Evolutionary conservation across 2,329 filamentous ascomycete genomes (phyloP).

Genomic region (Cercospora citrullina): DNA sequence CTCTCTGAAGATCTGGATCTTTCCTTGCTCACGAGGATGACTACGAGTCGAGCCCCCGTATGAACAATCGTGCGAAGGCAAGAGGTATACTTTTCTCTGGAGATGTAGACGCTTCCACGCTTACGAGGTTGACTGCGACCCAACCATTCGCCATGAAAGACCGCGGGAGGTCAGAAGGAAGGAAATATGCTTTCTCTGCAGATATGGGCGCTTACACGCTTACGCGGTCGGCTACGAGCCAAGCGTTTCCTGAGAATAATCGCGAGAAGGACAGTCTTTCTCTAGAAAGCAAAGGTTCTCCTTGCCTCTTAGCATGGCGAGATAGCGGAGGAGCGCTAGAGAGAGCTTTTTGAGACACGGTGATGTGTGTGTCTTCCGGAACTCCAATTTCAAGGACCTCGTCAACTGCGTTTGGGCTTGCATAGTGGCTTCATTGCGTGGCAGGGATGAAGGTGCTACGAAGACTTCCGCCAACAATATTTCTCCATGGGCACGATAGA

Average conservation of each 20-base stretch:
- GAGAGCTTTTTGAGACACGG: not conserved
- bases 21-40: not conserved
- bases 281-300: not conserved
- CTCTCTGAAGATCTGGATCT: not conserved
- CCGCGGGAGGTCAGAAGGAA: not conserved
- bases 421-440: not conserved
- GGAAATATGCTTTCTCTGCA: not conserved
- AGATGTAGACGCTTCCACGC: not conserved
- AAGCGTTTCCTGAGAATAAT: not conserved
- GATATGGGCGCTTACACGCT: not conserved
- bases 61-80: not conserved
- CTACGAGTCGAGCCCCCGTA: not conserved
- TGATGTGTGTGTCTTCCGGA: not conserved
- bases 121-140: not conserved
- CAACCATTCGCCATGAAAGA: not conserved
- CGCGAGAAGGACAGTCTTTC: not conserved
- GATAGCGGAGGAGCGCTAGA: not conserved
- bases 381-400: not conserved
- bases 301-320: not conserved
- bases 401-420: not conserved
- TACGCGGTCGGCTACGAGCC: not conserved
- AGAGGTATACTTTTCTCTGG: not conserved
- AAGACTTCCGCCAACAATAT: not conserved
- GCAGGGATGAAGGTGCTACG: not conserved
- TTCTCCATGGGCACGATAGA: not conserved